Conservation (phyloP, 1,139 yeast genomes). For the Taphrina confusa region DNA sequence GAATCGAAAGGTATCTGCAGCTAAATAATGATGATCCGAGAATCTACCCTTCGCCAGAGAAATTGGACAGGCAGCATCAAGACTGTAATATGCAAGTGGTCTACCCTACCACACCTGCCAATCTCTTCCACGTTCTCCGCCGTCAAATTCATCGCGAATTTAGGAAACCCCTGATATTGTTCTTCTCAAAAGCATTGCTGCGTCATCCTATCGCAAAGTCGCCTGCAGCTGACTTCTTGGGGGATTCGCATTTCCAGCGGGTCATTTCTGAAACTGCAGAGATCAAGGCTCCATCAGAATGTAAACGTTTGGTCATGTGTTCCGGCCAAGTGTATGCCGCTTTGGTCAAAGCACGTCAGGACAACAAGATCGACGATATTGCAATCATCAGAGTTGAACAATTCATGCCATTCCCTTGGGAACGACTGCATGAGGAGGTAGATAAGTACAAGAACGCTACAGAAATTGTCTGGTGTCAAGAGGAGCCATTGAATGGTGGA, state of each 20-base stretch:
- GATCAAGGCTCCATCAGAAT: constrained; percentile 74
- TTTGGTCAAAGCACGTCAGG: constrained; percentile 81
- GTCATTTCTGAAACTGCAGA: constrained; percentile 84
- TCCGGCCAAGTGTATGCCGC: constrained; percentile 96
- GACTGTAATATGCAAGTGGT: constrained; percentile 98
- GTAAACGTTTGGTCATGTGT: constrained; percentile 81
- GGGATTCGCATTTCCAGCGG: constrained; percentile 92
- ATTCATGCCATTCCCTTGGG: constrained; percentile 98
- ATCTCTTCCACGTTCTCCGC: constrained; percentile 93
- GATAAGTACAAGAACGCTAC: constrained; percentile 76
- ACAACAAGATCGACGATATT: constrained; percentile 72
- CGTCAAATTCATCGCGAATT: constrained; percentile 99
- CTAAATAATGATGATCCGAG: constrained; percentile 95
- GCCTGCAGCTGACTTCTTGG: constrained; percentile 75
- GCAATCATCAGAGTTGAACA: constrained; percentile 91
- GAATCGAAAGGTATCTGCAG: constrained; percentile 95
- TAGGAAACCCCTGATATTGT: constrained; percentile 79
- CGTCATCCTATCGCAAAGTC: constrained; percentile 99
- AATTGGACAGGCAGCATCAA: constrained; percentile 95
- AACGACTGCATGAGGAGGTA: constrained; percentile 82
- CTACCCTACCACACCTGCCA: constrained; percentile 97
- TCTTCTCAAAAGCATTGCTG: constrained; percentile 90
- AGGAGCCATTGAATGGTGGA: constrained; percentile 99
- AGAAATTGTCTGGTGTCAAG: constrained; percentile 97
- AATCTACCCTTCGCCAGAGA: constrained; percentile 83